A percentile compares a stretch with the other conserved stretches of the same genome.
Conservation (phyloP, 2,329 filamentous ascomycete species). For the Exophiala calicioides region DNA sequence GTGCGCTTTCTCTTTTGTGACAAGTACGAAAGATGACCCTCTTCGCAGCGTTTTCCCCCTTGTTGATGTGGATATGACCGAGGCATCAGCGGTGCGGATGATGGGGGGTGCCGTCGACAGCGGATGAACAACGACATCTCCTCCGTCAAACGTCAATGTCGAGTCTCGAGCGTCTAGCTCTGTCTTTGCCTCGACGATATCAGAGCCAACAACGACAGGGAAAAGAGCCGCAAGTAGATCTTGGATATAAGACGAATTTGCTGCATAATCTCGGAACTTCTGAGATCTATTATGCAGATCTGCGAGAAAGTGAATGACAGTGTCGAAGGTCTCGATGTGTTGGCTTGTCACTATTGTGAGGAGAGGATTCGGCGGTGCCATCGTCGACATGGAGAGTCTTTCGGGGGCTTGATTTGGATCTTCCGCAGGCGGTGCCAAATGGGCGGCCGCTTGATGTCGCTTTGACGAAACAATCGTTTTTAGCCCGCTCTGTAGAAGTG, state of each 20-base stretch:
- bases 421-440: constrained; percentile 21
- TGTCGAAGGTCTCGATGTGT: constrained; percentile 69
- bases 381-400: constrained; percentile 31
- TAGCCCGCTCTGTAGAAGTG: constrained; percentile 84
- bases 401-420: constrained; percentile 44
- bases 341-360: constrained; percentile 44
- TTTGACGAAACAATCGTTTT: constrained; percentile 66
- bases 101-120: constrained; percentile 67
- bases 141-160: constrained; percentile 78
- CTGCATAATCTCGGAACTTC: constrained; percentile 79
- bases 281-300: constrained; percentile 75
- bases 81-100: constrained; percentile 69
- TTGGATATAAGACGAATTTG: constrained; percentile 77
- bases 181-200: constrained; percentile 77
- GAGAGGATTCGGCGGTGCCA: constrained; percentile 31
- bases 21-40: constrained; percentile 86
- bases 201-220: constrained; percentile 82
- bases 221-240: constrained; percentile 78
- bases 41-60: constrained; percentile 57
- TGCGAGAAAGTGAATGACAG: constrained; percentile 74
- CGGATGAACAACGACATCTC: constrained; percentile 79
- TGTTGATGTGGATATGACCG: constrained; percentile 47
- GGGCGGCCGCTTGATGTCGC: constrained; percentile 39
- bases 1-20: constrained; percentile 54
- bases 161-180: constrained; percentile 85